Evolutionary conservation across 768 basidiomycete species (phyloP), one percentile per base, ranked within the genome.

Genomic region (Lyophyllum semitale): DNA sequence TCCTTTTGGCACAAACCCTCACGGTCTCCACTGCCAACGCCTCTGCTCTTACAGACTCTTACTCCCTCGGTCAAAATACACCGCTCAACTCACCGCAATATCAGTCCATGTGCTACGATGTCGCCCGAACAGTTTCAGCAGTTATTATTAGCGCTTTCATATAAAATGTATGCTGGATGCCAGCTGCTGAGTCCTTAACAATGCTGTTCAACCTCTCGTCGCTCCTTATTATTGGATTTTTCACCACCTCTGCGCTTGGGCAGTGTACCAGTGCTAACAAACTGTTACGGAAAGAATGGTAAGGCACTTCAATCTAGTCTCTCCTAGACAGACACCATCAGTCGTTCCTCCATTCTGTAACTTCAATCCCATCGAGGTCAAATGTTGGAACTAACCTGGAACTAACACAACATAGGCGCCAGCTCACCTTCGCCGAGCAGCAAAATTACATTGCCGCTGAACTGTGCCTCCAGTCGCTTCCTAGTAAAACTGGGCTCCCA

Each of bases 251-350:
- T 15, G 29, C n/a, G 11, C 23, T 49, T 15, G 48, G 32, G 22
- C 4, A 22, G 33, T 49, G 48, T 27, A 49, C 20, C 20, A 25
- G 22, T 17, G 48, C 37, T 12, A 38, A 13, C 2, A 49, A 26
- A 27, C 35, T 49, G 13, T 37, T 49, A 13, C 48, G 32, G n/a
- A 49, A 49, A 26, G 48, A 49, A 49, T 49, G 33, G 48, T 25
- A 20, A 37, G 35, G 12, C 22, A 22, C 9, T 33, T 5, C 20
- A 1, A 12, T 27, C 11, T n/a, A n/a, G n/a, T 8, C n/a, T 13
- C 11, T 18, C 2, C 8, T 22, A 2, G n/a, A n/a, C n/a, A n/a
- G n/a, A n/a, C n/a, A n/a, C n/a, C n/a, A n/a, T n/a, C n/a, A n/a
- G n/a, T n/a, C n/a, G n/a, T n/a, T n/a, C n/a, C n/a, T n/a, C n/a